These are phyloP conservation scores for Trichoderma gamsii DNA, from an alignment of 495 filamentous ascomycete genomes.

Conservation along the genomic window DNA sequence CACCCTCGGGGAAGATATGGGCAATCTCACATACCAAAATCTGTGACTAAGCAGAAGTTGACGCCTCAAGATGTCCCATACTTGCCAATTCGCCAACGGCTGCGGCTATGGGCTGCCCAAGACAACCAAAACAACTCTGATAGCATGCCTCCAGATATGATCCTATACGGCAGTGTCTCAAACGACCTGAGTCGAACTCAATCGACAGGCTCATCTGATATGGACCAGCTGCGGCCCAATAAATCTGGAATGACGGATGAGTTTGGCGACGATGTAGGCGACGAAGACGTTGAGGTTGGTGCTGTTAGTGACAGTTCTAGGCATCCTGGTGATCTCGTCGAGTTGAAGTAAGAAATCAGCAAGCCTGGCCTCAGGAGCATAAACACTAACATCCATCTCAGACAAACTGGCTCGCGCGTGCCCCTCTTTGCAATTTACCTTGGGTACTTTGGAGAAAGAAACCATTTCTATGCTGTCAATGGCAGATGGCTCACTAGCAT, in stretches of 20 bases:
- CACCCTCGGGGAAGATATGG: background rate
- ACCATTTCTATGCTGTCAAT: slow-evolving; percentile 65
- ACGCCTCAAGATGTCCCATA: background rate
- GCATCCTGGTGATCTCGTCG: slow-evolving; percentile 67
- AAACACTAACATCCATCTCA: slow-evolving; percentile 24
- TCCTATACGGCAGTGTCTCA: background rate
- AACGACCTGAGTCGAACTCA: slow-evolving; percentile 13
- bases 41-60: background rate
- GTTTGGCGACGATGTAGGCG: background rate
- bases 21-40: background rate
- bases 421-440: slow-evolving; percentile 62
- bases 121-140: background rate
- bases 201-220: slow-evolving; percentile 1
- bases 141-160: slow-evolving; percentile 10
- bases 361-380: background rate
- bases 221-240: slow-evolving; percentile 4
- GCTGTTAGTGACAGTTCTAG: slow-evolving; percentile 21
- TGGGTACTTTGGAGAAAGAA: slow-evolving; percentile 51
- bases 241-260: background rate
- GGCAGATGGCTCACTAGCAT: slow-evolving; percentile 66
- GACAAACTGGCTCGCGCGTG: slow-evolving; percentile 28
- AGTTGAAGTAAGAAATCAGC: slow-evolving; percentile 43
- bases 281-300: slow-evolving; percentile 6
- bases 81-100: slow-evolving; percentile 13
- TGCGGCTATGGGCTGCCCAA: background rate